Evolutionary conservation across 2,329 filamentous ascomycete genomes (phyloP).

Genomic region (Ophiostoma sp.): DNA sequence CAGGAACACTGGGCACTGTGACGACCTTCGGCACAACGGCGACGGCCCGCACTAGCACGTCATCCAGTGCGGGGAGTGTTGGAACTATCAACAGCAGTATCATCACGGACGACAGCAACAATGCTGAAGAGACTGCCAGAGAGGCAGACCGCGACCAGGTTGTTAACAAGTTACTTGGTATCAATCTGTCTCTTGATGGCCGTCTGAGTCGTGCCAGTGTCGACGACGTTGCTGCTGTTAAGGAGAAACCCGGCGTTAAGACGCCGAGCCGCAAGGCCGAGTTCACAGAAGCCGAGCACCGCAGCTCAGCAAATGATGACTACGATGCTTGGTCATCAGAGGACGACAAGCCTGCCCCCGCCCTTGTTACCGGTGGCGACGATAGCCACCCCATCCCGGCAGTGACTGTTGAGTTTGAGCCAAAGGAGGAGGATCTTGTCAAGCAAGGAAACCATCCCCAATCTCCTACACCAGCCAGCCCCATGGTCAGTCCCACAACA

Average conservation of each 20-base stretch:
- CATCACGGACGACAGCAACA: conserved; percentile 30
- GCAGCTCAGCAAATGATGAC: background rate
- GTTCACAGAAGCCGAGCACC: conserved; percentile 21
- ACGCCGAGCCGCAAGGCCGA: conserved; percentile 67
- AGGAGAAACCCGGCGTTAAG: conserved; percentile 78
- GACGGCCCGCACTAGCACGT: conserved; percentile 21
- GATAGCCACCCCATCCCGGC: conserved; percentile 20
- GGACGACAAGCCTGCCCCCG: background rate
- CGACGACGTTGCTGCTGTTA: conserved; percentile 74
- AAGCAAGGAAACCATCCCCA: background rate
- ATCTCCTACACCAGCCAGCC: background rate
- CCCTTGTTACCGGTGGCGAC: background rate
- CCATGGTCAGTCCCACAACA: background rate
- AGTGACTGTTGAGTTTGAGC: conserved; percentile 12
- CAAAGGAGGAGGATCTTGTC: conserved; percentile 5
- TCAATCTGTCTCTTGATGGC: conserved; percentile 64
- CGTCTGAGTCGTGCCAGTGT: conserved; percentile 75
- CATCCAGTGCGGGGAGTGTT: conserved; percentile 12
- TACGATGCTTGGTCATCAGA: background rate
- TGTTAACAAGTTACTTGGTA: conserved; percentile 64
- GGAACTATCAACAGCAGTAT: conserved; percentile 17
- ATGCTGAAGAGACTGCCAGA: conserved; percentile 8
- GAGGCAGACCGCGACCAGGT: conserved; percentile 36
- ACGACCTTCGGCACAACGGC: conserved; percentile 19
- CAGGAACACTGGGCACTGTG: conserved; percentile 17